Evolutionary conservation across 2,329 filamentous ascomycete genomes (phyloP), one percentile per base, ranked within the genome.

Genomic region (Fusarium sp.): DNA sequence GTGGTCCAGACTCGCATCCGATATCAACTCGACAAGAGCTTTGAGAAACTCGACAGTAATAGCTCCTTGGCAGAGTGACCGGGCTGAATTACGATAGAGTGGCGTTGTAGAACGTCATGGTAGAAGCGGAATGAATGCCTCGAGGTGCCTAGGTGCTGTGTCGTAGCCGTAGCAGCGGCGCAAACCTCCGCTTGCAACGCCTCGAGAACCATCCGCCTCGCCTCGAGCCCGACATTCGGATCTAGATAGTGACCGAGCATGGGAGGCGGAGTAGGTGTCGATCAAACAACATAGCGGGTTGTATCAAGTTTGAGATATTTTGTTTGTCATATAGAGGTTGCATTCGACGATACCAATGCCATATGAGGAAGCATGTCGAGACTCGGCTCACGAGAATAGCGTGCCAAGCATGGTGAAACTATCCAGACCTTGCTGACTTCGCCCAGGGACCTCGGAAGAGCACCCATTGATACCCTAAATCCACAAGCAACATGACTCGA

Each of bases 401-500:
- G 52, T 55, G 62, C 66, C 66, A 67, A 70, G 62, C 37, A 41
- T 45, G 41, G 52, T 54, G 62, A 67, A 69, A 69, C 49, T 52
- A 59, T 50, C 14, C 46, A 63, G 66, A 59, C 62, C 51, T 55
- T 65, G 66, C 51, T 62, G 51, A 56, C 40, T 61, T 66, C 44
- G 41, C 24, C 28, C 37, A 51, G 37, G 46, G 45, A 56, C 28
- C 46, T 33, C 41, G 62, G 37, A 44, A 45, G 39, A 63, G 53
- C 26, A 32, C n/a, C 35, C 52, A 68, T 47, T 44, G 24, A 46
- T 37, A 56, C n/a, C 39, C 20, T 28, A 55, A 22, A 20, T 48
- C 40, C 65, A 65, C 55, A 20, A 41, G 50, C 54, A 57, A 55
- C 71, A 67, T 48, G 71, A 73, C 63, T 73, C 71, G 65, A 70